phyloP scores from a whole-genome alignment of 495 filamentous ascomycete genomes.

The Penicillium turbatum region DNA sequence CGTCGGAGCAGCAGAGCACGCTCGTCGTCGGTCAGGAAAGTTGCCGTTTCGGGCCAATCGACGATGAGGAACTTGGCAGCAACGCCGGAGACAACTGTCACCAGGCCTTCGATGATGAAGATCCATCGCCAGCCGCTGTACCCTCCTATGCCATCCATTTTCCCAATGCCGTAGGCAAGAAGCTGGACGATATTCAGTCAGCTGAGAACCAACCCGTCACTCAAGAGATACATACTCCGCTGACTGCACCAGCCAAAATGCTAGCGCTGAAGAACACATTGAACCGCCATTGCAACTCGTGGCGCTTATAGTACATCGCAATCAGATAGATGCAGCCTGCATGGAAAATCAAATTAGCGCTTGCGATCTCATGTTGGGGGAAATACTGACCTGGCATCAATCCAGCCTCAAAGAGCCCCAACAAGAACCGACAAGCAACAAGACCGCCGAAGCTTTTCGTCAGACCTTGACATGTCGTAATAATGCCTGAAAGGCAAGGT shows the following conservation, averaged over 20 bases:
- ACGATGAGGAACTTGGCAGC: constrained; percentile 50
- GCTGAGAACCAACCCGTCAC: not conserved
- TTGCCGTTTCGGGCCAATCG: constrained; percentile 52
- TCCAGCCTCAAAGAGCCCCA: constrained; percentile 57
- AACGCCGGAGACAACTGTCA: constrained; percentile 45
- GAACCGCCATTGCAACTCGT: constrained; percentile 57
- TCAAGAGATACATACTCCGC: constrained; percentile 38
- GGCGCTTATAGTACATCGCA: constrained; percentile 59
- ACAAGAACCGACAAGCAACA: constrained; percentile 49
- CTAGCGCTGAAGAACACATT: constrained; percentile 55
- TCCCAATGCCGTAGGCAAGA: constrained; percentile 55
- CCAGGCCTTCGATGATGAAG: constrained; percentile 61
- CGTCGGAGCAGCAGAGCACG: constrained; percentile 40
- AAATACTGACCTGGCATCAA: constrained; percentile 44
- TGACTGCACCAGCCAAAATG: constrained; percentile 57
- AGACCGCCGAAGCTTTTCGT: constrained; percentile 50
- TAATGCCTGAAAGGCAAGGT: constrained; percentile 27
- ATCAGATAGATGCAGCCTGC: constrained; percentile 46
- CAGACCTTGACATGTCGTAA: constrained; percentile 56
- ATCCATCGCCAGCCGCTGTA: constrained; percentile 57
- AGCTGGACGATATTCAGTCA: constrained; percentile 29
- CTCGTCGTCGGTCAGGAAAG: constrained; percentile 47
- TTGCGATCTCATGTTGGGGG: not conserved
- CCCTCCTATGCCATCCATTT: constrained; percentile 52
- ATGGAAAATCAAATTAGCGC: constrained; percentile 9